Conservation (phyloP, 2,329 filamentous ascomycete species). For the Grosmannia serpens region DNA sequence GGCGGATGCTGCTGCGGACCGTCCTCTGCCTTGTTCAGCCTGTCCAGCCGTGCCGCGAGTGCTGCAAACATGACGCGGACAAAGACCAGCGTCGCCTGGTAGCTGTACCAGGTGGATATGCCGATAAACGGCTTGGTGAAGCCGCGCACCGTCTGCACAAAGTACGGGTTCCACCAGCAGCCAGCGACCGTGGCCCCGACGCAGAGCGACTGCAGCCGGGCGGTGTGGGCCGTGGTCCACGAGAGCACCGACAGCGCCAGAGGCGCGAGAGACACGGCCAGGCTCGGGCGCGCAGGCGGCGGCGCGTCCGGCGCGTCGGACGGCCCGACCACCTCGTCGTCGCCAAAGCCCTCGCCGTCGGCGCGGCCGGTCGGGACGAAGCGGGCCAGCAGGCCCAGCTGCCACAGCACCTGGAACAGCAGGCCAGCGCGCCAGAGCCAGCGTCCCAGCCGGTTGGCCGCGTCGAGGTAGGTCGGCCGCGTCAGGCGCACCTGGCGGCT, state of each 20-base stretch:
- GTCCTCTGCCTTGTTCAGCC: background rate
- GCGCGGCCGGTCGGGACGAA: background rate
- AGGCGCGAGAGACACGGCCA: background rate
- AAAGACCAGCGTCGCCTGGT: slow-evolving; percentile 48
- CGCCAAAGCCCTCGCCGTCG: background rate
- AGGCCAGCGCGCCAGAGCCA: slow-evolving; percentile 38
- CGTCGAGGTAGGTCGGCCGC: slow-evolving; percentile 29
- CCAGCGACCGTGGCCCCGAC: slow-evolving; percentile 20
- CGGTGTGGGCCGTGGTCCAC: slow-evolving; percentile 12
- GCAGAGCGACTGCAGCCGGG: slow-evolving; percentile 5
- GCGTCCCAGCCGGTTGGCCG: slow-evolving; percentile 28
- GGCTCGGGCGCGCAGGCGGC: background rate
- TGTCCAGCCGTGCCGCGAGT: slow-evolving; percentile 24
- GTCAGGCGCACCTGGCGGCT: slow-evolving; percentile 34
- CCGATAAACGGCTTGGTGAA: slow-evolving; percentile 49
- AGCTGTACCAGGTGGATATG: slow-evolving; percentile 52
- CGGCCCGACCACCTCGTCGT: slow-evolving; percentile 18
- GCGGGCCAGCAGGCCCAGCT: slow-evolving; percentile 16
- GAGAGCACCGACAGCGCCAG: slow-evolving; percentile 10
- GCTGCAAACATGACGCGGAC: slow-evolving; percentile 38
- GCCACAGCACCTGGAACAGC: slow-evolving; percentile 38
- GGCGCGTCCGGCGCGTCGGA: slow-evolving; percentile 11
- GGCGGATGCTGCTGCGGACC: slow-evolving; percentile 9
- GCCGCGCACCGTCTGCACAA: slow-evolving; percentile 47
- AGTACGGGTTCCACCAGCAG: slow-evolving; percentile 58